Percentiles rank a stretch among this genome's conserved stretches.
Conservation (phyloP, 2,329 filamentous ascomycete genomes). For the Fusarium virguliforme region DNA sequence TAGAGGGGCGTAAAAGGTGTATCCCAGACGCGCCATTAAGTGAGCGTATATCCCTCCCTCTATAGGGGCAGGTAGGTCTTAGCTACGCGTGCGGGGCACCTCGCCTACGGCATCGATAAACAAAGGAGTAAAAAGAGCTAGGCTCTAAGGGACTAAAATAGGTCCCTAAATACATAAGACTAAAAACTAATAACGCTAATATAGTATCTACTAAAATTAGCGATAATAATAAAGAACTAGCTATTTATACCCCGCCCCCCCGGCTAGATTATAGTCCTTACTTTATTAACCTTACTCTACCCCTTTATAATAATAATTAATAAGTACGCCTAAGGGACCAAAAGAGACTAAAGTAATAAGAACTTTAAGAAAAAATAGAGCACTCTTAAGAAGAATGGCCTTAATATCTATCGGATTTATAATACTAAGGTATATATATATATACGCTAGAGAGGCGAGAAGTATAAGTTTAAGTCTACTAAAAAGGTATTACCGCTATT, state of each 20-base stretch:
- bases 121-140: no score
- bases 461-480: slow-evolving; percentile 39
- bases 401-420: slow-evolving; percentile 25
- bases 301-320: neutral
- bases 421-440: slow-evolving; percentile 32
- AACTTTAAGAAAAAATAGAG: slow-evolving; percentile 30
- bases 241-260: slow-evolving; percentile 9
- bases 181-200: neutral
- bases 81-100: no score
- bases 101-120: no score
- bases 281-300: no score
- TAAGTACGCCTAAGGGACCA: slow-evolving; percentile 11
- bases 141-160: slow-evolving; percentile 12
- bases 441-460: slow-evolving; percentile 26
- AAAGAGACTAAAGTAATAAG: slow-evolving; percentile 30
- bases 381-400: slow-evolving; percentile 27
- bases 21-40: no score
- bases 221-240: neutral
- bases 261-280: neutral
- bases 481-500: slow-evolving; percentile 28
- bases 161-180: slow-evolving; percentile 17
- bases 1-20: no score
- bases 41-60: no score
- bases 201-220: neutral
- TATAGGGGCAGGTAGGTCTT: no score